Evolutionary conservation across 2,329 filamentous ascomycete species (phyloP), one percentile per base, ranked within the genome.

Genomic region (Exutisphaerella laricina): DNA sequence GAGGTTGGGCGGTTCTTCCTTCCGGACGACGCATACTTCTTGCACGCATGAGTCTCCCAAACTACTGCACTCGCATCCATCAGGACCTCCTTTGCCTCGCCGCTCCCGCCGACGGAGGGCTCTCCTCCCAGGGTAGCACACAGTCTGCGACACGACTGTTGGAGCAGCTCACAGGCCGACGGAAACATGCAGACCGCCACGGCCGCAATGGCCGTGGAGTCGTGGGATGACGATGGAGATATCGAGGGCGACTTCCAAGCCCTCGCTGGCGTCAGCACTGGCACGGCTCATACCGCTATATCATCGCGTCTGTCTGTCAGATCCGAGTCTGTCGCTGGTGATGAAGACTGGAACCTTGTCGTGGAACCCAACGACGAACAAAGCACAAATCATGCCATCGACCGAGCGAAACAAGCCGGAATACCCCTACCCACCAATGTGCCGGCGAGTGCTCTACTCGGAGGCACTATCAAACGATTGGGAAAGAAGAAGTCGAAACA

Each of bases 391-490:
- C 85, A 94, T 61, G 89, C 92, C 47, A 90, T 98, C 57, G 79
- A 85, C 17, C 85, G 88, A 5, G 90, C 89, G 23, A 85, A 88
- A 59, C 82, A 81, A 62, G 89, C 88, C 18, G 92, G 92, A 54
- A 95, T 98, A 51, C 90, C 92, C 5, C 79, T 97, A 43, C 92
- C 92, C 20, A 73, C 79, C 39, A 89, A 89, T 61, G 80, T 97
- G 22, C 88, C 90, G 1, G 80, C 85, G 21, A 95, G 90, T 14
- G 92, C 92, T 21, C 72, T 98, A 30, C 78, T 92, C 63, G 90
- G 90, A 40, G 92, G 92, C 39, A 90, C 88, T 7, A 97, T 97
- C 61, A 94, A 94, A 69, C 77, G 89, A 55, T 74, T 97, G 23
- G 89, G 89, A 9, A 74, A 70, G 62, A 68, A 69, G 52, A 66